Evolutionary conservation across 139 green algal species (phyloP).

Genomic region (Coelastrella sp.): DNA sequence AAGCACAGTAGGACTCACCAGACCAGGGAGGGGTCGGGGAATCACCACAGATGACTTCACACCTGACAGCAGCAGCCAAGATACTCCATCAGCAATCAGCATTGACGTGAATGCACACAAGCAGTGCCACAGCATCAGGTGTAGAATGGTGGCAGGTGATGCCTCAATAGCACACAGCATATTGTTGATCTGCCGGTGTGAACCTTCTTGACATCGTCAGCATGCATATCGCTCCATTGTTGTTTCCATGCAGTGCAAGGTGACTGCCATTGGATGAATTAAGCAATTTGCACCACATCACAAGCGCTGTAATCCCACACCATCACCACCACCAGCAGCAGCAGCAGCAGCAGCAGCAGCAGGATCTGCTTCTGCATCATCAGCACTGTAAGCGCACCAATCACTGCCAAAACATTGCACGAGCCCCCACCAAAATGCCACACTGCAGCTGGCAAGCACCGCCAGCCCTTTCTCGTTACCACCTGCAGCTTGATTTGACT

Average conservation of each 20-base stretch:
- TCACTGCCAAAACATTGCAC: no score
- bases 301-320: no score
- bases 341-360: no score
- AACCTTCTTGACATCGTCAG: neutral
- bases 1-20: constrained; percentile 82
- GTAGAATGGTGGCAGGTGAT: neutral
- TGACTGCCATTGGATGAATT: no score
- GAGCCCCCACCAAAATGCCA: neutral
- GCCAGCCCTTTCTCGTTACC: neutral
- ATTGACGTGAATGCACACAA: neutral
- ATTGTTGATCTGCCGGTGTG: neutral
- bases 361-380: no score
- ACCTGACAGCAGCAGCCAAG: neutral
- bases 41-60: constrained; percentile 44
- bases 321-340: no score
- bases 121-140: neutral
- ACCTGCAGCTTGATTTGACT: neutral
- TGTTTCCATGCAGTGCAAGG: neutral
- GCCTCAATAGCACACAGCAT: neutral
- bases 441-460: neutral
- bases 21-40: constrained; percentile 62
- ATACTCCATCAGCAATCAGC: neutral
- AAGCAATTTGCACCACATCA: no score
- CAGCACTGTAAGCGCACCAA: no score
- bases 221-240: no score